Evolutionary conservation across 306 rosid species (phyloP).

Genomic region (Cucurbita ficifolia): DNA sequence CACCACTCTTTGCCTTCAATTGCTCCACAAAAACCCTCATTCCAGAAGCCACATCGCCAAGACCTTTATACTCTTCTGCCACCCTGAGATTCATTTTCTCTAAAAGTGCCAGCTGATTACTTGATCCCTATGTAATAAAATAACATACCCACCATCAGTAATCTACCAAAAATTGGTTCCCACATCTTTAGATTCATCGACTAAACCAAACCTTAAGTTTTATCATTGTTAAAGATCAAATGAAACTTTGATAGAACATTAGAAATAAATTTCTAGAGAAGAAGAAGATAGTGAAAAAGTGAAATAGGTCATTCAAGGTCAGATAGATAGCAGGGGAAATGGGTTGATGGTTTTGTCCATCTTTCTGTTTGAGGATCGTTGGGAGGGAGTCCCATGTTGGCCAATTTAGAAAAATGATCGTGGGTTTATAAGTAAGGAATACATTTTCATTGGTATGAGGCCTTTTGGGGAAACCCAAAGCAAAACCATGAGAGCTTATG

Average conservation of each 20-base stretch:
- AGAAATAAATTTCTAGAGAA: neutral
- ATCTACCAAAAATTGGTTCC: neutral
- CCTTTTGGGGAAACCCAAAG: too few species aligned
- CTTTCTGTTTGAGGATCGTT: too few species aligned
- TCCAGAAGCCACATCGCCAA: constrained; percentile 82
- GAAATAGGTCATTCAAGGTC: neutral
- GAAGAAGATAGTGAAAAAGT: too few species aligned
- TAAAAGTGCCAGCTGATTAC: constrained; percentile 65
- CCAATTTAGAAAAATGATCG: too few species aligned
- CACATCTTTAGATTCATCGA: neutral
- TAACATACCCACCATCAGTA: neutral
- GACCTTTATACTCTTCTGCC: constrained; percentile 68
- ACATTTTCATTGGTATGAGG: too few species aligned
- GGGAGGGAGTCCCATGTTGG: too few species aligned
- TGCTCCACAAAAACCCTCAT: constrained; percentile 78
- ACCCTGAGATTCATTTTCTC: constrained; percentile 76
- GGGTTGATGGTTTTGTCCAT: neutral
- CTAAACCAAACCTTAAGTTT: neutral
- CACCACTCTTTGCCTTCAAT: constrained; percentile 55
- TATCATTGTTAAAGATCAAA: neutral
- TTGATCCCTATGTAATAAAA: constrained; percentile 39
- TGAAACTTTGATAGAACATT: neutral
- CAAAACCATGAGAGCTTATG: too few species aligned
- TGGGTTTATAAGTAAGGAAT: too few species aligned
- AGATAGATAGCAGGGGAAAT: neutral